Evolutionary conservation across 2,329 filamentous ascomycete species (phyloP).

Genomic region (Orbilia ellipsospora): DNA sequence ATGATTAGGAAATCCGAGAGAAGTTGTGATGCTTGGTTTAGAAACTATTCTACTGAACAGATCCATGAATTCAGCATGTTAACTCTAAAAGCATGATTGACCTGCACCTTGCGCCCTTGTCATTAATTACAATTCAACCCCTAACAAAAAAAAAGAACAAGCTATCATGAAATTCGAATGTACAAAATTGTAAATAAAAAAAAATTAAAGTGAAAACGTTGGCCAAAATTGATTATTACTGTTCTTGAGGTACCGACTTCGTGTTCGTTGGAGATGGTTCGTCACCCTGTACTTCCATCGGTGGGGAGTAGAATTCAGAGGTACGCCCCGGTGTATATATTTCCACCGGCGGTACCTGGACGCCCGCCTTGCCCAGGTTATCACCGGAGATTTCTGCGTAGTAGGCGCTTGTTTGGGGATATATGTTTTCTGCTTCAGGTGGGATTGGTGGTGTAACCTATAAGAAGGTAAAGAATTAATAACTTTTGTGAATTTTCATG

Average conservation of each 20-base stretch:
- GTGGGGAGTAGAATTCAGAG: background rate
- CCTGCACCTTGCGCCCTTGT: no score
- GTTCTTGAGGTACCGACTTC: background rate
- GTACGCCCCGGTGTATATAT: slow-evolving; percentile 22
- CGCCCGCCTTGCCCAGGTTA: slow-evolving; percentile 12
- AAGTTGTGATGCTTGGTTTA: no score
- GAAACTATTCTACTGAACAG: no score
- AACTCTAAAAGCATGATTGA: no score
- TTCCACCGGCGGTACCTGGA: slow-evolving; percentile 24
- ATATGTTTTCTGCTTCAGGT: slow-evolving; percentile 35
- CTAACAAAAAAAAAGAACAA: background rate
- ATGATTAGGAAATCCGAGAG: no score
- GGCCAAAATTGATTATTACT: background rate
- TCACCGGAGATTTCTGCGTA: slow-evolving; percentile 44
- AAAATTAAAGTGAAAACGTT: background rate
- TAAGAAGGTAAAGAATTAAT: no score
- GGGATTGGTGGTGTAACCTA: slow-evolving; percentile 21
- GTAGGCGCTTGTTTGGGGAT: slow-evolving; percentile 27
- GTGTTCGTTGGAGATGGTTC: no score
- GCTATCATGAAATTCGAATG: background rate
- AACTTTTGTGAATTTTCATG: no score
- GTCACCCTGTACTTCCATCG: slow-evolving; percentile 32
- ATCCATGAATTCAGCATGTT: no score
- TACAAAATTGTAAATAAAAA: background rate
- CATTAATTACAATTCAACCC: no score